Percentiles rank a stretch among this genome's conserved stretches.
Evolutionary conservation across 2,329 filamentous ascomycete species (phyloP).

Genomic region (Penicillium italicum): DNA sequence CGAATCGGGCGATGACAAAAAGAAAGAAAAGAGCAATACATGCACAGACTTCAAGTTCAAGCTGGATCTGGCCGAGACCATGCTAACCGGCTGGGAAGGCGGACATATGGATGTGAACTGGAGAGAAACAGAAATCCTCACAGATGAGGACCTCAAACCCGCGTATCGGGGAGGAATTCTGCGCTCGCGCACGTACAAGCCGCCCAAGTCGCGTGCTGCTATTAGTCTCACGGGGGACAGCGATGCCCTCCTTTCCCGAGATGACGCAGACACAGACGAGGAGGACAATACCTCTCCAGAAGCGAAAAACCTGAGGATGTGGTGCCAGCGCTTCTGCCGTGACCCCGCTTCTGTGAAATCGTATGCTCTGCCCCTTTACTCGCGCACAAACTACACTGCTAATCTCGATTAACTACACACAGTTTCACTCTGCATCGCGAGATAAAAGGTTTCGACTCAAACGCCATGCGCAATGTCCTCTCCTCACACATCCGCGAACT

Average conservation of each 20-base stretch:
- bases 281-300: neutral
- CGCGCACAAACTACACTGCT: neutral
- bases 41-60: conserved; percentile 21
- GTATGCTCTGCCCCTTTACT: conserved; percentile 17
- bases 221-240: conserved; percentile 3
- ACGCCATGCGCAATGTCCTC: conserved; percentile 27
- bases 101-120: neutral
- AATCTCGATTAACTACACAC: neutral
- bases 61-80: conserved; percentile 24
- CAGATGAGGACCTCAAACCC: conserved; percentile 12
- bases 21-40: conserved; percentile 9
- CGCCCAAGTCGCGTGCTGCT: conserved; percentile 3
- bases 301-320: conserved; percentile 14
- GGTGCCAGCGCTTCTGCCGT: conserved; percentile 38
- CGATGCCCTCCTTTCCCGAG: conserved; percentile 13
- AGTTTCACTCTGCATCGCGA: conserved; percentile 34
- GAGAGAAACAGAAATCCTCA: conserved; percentile 10
- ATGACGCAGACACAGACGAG: neutral
- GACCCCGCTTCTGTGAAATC: conserved; percentile 38
- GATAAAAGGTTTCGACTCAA: conserved; percentile 29
- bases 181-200: conserved; percentile 15
- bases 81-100: conserved; percentile 23
- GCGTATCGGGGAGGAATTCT: conserved; percentile 20
- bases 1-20: conserved; percentile 10
- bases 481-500: conserved; percentile 37